phyloP scores from a whole-genome alignment of 1,139 yeast species.

The Scheffersomyces insectosa region DNA sequence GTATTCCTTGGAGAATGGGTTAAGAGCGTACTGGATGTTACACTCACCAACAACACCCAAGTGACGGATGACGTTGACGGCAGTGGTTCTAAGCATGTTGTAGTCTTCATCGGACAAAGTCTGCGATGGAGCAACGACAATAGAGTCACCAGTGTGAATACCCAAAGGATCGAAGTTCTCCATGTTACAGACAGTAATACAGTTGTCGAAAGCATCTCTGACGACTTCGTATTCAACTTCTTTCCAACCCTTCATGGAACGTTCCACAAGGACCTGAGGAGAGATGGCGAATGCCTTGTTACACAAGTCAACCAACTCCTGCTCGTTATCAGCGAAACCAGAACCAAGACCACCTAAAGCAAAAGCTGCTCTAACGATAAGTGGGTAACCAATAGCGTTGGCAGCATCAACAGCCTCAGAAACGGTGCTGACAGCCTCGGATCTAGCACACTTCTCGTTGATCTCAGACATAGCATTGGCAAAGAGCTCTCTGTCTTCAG shows the following conservation, averaged over 20 bases:
- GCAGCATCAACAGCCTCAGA: conserved; percentile 86
- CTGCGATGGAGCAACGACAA: conserved; percentile 98
- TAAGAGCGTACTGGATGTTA: conserved; percentile 95
- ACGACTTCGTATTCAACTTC: conserved; percentile 99
- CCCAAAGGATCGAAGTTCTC: conserved; percentile 99
- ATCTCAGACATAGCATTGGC: conserved; percentile 95
- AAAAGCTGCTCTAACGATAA: conserved; percentile 95
- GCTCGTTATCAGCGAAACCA: conserved; percentile 92
- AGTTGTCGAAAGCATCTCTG: conserved; percentile 94
- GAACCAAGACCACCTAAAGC: conserved; percentile 99
- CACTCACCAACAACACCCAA: conserved; percentile 99
- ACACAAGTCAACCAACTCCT: conserved; percentile 81
- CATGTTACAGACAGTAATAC: conserved; percentile 99
- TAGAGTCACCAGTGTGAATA: conserved; percentile 98
- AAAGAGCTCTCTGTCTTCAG: conserved; percentile 96
- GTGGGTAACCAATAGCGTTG: conserved; percentile 87
- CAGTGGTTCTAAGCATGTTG: conserved; percentile 97
- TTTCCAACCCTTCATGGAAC: conserved; percentile 99
- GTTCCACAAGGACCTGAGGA: conserved; percentile 94
- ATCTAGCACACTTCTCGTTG: conserved; percentile 90
- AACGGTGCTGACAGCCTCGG: conserved; percentile 78
- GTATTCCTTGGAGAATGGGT: conserved; percentile 92
- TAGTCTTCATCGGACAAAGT: conserved; percentile 96
- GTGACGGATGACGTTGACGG: conserved; percentile 95
- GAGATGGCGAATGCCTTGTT: conserved; percentile 92